Evolutionary conservation across 495 filamentous ascomycete genomes (phyloP).

Genomic region (Jackrogersella minutella): DNA sequence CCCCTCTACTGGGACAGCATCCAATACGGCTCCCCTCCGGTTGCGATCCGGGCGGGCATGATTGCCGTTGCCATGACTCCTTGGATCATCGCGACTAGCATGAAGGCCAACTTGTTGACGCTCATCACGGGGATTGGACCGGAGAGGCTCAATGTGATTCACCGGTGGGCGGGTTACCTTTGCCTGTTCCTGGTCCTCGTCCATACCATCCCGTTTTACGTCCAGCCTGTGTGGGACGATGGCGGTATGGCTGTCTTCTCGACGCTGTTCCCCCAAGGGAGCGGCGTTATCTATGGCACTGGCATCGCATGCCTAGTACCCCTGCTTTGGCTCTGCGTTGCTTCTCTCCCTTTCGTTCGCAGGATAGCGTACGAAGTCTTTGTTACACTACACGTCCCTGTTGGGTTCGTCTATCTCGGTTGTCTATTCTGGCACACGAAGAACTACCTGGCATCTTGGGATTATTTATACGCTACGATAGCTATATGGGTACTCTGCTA

Average conservation of each 20-base stretch:
- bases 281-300: constrained; percentile 82
- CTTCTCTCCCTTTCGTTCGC: constrained; percentile 75
- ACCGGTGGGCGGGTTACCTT: constrained; percentile 91
- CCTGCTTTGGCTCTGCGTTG: constrained; percentile 79
- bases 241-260: constrained; percentile 72
- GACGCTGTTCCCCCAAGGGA: constrained; percentile 65
- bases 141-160: constrained; percentile 89
- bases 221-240: constrained; percentile 85
- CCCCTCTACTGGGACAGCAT: constrained; percentile 87
- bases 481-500: constrained; percentile 79
- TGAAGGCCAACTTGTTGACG: constrained; percentile 88
- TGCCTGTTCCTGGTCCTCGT: constrained; percentile 83
- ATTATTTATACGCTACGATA: constrained; percentile 83
- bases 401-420: constrained; percentile 79
- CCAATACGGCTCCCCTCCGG: constrained; percentile 82
- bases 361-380: constrained; percentile 81
- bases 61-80: constrained; percentile 91
- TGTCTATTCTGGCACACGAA: constrained; percentile 96
- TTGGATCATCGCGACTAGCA: constrained; percentile 89
- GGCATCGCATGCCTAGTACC: constrained; percentile 88
- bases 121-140: constrained; percentile 90
- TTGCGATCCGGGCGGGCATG: constrained; percentile 93
- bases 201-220: constrained; percentile 88
- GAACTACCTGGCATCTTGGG: constrained; percentile 91
- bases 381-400: constrained; percentile 79